Base-by-base conservation (phyloP, 257 asterid species). In the Solanum raphanifolium region DNA sequence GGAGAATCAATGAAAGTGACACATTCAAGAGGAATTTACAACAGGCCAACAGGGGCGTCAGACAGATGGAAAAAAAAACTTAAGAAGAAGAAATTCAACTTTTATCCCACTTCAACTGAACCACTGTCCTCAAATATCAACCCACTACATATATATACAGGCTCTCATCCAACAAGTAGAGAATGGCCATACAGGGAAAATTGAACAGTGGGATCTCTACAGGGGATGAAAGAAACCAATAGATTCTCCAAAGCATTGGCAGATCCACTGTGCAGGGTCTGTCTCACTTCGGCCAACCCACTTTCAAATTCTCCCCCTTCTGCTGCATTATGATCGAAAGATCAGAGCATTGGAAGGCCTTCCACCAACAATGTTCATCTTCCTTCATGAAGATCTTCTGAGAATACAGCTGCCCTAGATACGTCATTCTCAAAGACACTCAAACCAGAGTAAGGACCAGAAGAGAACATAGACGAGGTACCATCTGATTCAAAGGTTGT, bases 371-470 rank as follows among this genome's bases (percentile, higher is more conserved):
- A 86, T 11, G 48, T 72, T 93, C 92, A 97, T 84, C 98, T 90
- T 72, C 98, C 98, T 91, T 97, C 99, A 9, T 95, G 99, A 73
- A 97, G 98, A 93, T 97, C 99, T 91, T 95, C 99, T 4, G 99
- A 95, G 90, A 93, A 94, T 60, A 95, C 94, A 83, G 90, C 95
- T 3, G 96, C 92, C 90, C 98, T 91, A 85, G 93, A 86, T 66
- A 94, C 84, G 89, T 97, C 98, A 41, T 91, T 89, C 39, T 95
- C 98, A 9, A 93, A 93, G 58, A 84, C 95, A 87, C 96, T 94
- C 69, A 94, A 88, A 85, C 98, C 98, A 13, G 99, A 96, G 91
- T 92, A 93, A 69, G 95, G 98, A 74, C 98, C 99, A 52, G 99
- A 97, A 88, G 99, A 97, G 84, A 97, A 97, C 31, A 97, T 95